Conservation (phyloP, 257 asterid species). For the Solanum paucissectum region DNA sequence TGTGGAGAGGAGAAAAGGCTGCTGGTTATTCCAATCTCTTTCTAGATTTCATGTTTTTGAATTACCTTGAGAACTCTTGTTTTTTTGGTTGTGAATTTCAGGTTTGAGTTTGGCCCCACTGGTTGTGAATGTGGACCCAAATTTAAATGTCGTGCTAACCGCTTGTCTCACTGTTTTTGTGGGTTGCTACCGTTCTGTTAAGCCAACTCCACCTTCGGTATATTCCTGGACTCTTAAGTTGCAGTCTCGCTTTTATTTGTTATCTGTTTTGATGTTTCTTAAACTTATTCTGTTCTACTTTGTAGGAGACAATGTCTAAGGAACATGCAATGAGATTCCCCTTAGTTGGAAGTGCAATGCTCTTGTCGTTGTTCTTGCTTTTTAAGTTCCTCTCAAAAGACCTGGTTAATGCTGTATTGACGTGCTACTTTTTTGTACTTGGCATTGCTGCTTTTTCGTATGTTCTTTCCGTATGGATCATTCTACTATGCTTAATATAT, state of each 20-base stretch:
- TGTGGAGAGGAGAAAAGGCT: background rate
- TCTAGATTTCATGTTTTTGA: background rate
- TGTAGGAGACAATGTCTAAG: constrained; percentile 93
- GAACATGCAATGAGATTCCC: constrained; percentile 98
- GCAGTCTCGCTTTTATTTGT: background rate
- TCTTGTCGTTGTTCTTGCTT: constrained; percentile 88
- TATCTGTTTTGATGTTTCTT: background rate
- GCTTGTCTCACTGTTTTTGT: constrained; percentile 86
- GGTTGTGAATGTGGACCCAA: constrained; percentile 84
- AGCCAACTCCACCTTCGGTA: constrained; percentile 88
- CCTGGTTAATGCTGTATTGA: constrained; percentile 96
- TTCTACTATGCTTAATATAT: constrained; percentile 8
- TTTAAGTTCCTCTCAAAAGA: constrained; percentile 95
- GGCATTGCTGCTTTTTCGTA: constrained; percentile 95
- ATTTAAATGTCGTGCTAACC: constrained; percentile 73
- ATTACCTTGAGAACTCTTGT: background rate
- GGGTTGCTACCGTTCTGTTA: constrained; percentile 83
- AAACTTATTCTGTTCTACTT: constrained; percentile 2
- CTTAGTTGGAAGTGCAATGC: constrained; percentile 91
- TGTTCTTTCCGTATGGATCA: constrained; percentile 28
- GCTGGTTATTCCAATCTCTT: background rate
- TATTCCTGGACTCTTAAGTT: constrained; percentile 18
- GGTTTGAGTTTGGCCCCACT: constrained; percentile 90
- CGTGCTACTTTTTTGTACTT: constrained; percentile 87
- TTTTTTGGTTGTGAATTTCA: constrained; percentile 20